Evolutionary conservation across 305 asterid species (phyloP), one percentile per base, ranked within the genome.

Genomic region (Rubia occidens): DNA sequence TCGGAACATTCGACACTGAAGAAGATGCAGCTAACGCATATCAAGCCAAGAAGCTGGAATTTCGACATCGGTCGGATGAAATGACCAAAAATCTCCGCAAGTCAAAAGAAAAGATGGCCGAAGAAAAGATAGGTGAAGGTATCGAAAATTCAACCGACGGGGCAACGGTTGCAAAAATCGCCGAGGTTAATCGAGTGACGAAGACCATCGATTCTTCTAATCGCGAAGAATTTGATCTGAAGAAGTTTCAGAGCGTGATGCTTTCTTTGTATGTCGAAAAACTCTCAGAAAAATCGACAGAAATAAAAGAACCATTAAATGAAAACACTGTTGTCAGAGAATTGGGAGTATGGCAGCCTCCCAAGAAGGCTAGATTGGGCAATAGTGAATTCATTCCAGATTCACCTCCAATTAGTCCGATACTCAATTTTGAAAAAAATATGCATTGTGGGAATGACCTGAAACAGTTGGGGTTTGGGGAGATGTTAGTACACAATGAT

Each of bases 1-100:
- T 79, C 11, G 83, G 83, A 17, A 79, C 83, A 70, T 79, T 42
- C 73, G 75, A 62, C 14, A 76, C n/a, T 58, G 78, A 70, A 29
- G 72, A 73, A 71, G 83, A 61, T 15, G 83, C 83, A 39, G 76
- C 81, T n/a, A 47, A 14, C 51, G 83, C 53, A 40, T 79, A 79
- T 40, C 76, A 79, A 29, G 70, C 72, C 40, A 74, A 79, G 72
- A 67, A 74, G 65, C 68, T 47, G 11, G 78, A 73, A 58, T 70
- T 73, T 70, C 74, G 66, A 21, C 44, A 10, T 58, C 29, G 45
- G 8, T 44, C 10, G 49, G 49, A 44, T 44, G 61, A 60, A 14
- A 71, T 13, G 69, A 64, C 26, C n/a, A 51, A 45, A 51, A 75
- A 69, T 68, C 10, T 32, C 15, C 60, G 60, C 21, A 37, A 65